Evolutionary conservation across 2,329 filamentous ascomycete genomes (phyloP).

Genomic region (Fusarium sarcochroum): DNA sequence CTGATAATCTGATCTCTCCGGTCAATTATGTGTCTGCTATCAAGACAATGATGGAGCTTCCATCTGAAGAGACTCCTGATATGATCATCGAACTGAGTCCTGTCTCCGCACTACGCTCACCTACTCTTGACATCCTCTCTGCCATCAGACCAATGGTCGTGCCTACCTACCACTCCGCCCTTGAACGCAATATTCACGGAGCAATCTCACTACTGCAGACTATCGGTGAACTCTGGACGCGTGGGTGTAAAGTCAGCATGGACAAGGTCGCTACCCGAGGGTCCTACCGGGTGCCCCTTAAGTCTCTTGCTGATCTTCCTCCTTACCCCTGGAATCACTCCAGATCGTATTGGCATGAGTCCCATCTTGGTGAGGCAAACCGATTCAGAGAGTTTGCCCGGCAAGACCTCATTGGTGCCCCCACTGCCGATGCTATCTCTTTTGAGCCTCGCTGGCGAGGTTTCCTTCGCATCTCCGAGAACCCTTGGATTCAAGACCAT

Average conservation of each 20-base stretch:
- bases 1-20: slow-evolving; percentile 59
- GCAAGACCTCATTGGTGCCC: slow-evolving; percentile 66
- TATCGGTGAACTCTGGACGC: slow-evolving; percentile 56
- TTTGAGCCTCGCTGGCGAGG: slow-evolving; percentile 65
- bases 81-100: slow-evolving; percentile 61
- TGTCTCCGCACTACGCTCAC: slow-evolving; percentile 53
- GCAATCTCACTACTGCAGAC: slow-evolving; percentile 49
- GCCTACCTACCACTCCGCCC: slow-evolving; percentile 46
- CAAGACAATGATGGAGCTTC: slow-evolving; percentile 50
- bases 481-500: slow-evolving; percentile 67
- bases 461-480: slow-evolving; percentile 63
- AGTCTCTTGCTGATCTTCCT: slow-evolving; percentile 62
- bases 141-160: slow-evolving; percentile 12
- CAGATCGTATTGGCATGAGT: slow-evolving; percentile 68
- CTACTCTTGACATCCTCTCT: slow-evolving; percentile 55
- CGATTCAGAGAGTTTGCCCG: slow-evolving; percentile 62
- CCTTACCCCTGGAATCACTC: slow-evolving; percentile 69
- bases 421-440: slow-evolving; percentile 59
- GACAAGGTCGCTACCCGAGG: slow-evolving; percentile 47
- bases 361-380: slow-evolving; percentile 59
- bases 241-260: slow-evolving; percentile 53
- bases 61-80: slow-evolving; percentile 50
- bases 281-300: slow-evolving; percentile 30
- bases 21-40: slow-evolving; percentile 62
- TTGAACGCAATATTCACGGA: slow-evolving; percentile 48